Conservation (phyloP, 352 stramenopile species). For the Elongisporangium undulatum region DNA sequence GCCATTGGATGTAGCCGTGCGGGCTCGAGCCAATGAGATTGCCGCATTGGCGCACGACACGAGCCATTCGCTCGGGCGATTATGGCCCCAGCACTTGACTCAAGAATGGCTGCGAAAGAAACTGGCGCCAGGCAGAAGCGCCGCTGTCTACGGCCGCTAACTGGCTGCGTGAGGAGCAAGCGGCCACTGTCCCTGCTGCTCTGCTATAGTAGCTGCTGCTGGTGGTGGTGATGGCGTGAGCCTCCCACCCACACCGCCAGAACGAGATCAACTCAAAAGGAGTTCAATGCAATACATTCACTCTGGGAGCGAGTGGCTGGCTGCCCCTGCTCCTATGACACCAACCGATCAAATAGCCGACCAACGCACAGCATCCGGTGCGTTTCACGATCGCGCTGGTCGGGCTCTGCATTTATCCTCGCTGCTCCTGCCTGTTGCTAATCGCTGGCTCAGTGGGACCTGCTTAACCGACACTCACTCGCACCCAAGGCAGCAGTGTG, state of each 20-base stretch:
- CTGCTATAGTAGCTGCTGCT: neutral
- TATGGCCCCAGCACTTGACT: neutral
- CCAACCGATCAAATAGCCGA: neutral
- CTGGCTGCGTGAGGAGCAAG: neutral
- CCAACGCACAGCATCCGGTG: neutral
- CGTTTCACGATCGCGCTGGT: too few relatives aligned
- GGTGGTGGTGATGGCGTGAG: neutral
- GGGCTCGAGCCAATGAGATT: neutral
- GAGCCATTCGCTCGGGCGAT: neutral
- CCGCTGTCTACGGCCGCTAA: neutral
- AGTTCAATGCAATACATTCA: neutral
- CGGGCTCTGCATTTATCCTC: too few relatives aligned
- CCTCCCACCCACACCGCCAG: neutral
- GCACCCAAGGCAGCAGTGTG: neutral
- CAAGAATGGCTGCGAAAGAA: neutral
- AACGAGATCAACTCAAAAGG: neutral
- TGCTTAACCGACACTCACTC: neutral
- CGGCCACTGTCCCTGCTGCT: neutral
- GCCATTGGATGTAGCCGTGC: neutral
- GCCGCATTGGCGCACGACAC: neutral
- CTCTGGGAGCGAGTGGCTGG: neutral
- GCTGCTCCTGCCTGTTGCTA: neutral
- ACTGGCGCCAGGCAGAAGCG: neutral
- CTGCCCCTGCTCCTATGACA: neutral
- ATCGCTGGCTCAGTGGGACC: neutral